These are phyloP conservation scores for Fusarium sp. DNA, from an alignment of 2,329 filamentous ascomycete genomes.

Conservation along the genomic window DNA sequence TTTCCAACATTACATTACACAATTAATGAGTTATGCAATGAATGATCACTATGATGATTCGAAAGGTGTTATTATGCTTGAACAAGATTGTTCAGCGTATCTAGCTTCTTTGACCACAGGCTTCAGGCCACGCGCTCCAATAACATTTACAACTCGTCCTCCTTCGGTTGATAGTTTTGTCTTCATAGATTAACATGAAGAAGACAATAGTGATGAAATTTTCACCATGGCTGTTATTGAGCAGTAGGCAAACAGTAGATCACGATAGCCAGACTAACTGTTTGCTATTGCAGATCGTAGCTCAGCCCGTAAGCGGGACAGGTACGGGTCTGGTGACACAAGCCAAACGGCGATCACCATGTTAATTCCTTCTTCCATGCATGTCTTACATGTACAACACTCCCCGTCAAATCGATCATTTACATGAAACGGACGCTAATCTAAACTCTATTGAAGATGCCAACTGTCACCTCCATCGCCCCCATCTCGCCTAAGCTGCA, in stretches of 20 bases:
- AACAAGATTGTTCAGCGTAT: neutral
- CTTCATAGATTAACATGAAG: no score
- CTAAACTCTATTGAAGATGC: neutral
- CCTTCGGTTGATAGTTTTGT: accelerated
- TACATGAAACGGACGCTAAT: neutral
- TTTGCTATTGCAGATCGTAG: neutral
- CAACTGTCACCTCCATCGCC: neutral
- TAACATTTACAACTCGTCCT: neutral
- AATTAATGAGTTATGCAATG: neutral
- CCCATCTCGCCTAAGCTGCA: neutral
- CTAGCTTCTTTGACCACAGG: accelerated
- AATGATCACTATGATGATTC: no score
- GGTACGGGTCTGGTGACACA: neutral
- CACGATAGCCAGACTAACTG: accelerated
- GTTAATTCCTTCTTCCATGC: neutral
- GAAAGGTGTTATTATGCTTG: accelerated
- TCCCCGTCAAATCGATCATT: neutral
- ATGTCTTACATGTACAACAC: neutral
- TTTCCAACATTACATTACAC: neutral
- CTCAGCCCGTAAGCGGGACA: neutral
- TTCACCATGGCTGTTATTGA: neutral
- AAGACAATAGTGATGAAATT: neutral
- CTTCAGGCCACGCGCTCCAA: no score
- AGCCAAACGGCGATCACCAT: neutral
- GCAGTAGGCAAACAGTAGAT: neutral